A percentile compares a stretch with the other conserved stretches of the same genome.
These are phyloP conservation scores for Podaxis sp. DNA, from an alignment of 768 basidiomycete species.

Conservation along the genomic window DNA sequence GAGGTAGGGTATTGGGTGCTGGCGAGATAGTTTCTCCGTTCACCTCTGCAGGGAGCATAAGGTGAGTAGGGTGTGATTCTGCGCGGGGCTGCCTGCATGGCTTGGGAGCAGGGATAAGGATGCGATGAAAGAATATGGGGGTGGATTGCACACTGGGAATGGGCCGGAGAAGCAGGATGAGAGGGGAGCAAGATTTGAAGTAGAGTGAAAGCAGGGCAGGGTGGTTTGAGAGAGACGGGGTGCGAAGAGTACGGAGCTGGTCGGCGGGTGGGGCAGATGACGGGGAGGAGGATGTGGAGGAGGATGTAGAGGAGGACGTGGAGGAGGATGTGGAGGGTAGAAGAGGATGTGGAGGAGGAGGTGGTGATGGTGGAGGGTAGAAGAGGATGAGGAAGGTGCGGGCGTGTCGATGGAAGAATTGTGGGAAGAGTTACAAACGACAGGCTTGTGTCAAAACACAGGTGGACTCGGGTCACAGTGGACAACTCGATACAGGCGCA, in stretches of 20 bases:
- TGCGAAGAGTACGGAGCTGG: conserved; percentile 28
- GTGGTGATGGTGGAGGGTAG: too few relatives aligned
- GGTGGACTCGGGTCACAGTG: conserved; percentile 20
- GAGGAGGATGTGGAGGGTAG: too few relatives aligned
- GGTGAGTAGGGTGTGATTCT: conserved; percentile 19
- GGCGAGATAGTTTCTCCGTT: conserved; percentile 13
- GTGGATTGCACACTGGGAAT: background rate
- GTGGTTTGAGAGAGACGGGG: conserved; percentile 18
- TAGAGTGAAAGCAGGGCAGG: conserved; percentile 1
- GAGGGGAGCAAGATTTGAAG: background rate
- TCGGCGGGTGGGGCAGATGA: conserved; percentile 5
- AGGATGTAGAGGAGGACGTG: too few relatives aligned
- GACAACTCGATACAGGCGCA: conserved; percentile 24
- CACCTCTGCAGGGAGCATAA: conserved; percentile 16
- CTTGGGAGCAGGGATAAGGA: conserved; percentile 4
- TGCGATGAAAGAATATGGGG: background rate
- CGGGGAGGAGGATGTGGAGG: conserved; percentile 7
- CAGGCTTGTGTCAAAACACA: conserved; percentile 24
- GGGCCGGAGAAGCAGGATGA: conserved; percentile 4
- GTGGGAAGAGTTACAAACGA: conserved; percentile 9
- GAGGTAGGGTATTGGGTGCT: conserved; percentile 18
- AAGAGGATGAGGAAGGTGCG: conserved; percentile 3
- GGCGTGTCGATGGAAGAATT: conserved; percentile 8
- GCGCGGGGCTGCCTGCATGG: conserved; percentile 13
- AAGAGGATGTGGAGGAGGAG: background rate